phyloP scores from a whole-genome alignment of 192 early-diverging fungal genomes.

The Nowakowskiella sp. region DNA sequence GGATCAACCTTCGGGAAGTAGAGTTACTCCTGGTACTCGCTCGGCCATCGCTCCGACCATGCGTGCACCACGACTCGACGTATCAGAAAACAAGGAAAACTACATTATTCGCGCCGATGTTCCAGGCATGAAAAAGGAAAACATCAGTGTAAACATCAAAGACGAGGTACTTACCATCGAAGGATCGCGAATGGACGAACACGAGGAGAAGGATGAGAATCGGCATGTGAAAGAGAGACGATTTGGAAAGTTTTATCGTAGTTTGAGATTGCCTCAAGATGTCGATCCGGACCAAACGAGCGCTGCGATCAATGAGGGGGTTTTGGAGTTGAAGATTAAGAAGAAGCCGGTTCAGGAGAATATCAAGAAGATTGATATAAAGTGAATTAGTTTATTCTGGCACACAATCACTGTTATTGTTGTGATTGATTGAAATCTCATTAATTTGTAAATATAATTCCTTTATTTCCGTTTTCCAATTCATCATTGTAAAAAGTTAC shows the following conservation, averaged over 20 bases:
- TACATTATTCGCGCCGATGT: slow-evolving; percentile 29
- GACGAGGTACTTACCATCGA: slow-evolving; percentile 25
- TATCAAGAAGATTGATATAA: slow-evolving; percentile 6
- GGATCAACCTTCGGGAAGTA: no score
- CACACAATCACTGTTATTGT: slow-evolving; percentile 5
- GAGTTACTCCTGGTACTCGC: no score
- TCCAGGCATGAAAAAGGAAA: slow-evolving; percentile 29
- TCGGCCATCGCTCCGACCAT: neutral
- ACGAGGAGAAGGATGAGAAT: slow-evolving; percentile 21
- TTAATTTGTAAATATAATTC: no score
- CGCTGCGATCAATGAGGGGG: slow-evolving; percentile 32
- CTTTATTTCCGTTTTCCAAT: no score
- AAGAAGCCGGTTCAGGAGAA: slow-evolving; percentile 23
- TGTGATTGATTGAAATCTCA: no score
- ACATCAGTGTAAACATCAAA: slow-evolving; percentile 21
- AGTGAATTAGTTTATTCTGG: slow-evolving; percentile 6
- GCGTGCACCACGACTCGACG: slow-evolving; percentile 19
- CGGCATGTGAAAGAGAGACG: slow-evolving; percentile 27
- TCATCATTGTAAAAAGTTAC: no score
- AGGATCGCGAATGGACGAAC: slow-evolving; percentile 25
- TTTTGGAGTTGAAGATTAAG: slow-evolving; percentile 21
- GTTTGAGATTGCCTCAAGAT: slow-evolving; percentile 25
- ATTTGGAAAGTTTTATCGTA: slow-evolving; percentile 26
- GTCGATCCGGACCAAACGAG: slow-evolving; percentile 20
- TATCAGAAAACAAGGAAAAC: slow-evolving; percentile 18